Evolutionary conservation across 2,329 filamentous ascomycete genomes (phyloP).

Genomic region (Arachnopeziza araneosa): DNA sequence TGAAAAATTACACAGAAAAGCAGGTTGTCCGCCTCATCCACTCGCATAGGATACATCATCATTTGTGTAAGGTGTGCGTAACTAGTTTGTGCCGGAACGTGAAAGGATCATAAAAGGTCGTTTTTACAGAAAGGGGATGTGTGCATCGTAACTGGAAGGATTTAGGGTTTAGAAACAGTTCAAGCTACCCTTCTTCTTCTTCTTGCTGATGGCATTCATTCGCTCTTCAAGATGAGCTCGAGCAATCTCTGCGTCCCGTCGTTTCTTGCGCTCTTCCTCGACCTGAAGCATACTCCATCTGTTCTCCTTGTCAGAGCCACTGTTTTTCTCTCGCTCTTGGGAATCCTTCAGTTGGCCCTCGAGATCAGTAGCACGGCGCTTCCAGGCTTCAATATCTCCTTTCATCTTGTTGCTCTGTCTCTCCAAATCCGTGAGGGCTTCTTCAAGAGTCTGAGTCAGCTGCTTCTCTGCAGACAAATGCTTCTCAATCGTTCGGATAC

Average conservation of each 20-base stretch:
- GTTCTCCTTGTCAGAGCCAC: slow-evolving; percentile 33
- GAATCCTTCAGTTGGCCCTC: slow-evolving; percentile 46
- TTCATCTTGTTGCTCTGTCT: slow-evolving; percentile 88
- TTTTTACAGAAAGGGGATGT: slow-evolving; percentile 1
- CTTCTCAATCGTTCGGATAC: slow-evolving; percentile 94
- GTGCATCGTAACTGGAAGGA: not conserved
- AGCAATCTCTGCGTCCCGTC: slow-evolving; percentile 83
- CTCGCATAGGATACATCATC: slow-evolving; percentile 8
- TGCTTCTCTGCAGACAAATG: slow-evolving; percentile 94
- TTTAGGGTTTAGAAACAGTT: slow-evolving; percentile 68
- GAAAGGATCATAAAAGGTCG: not conserved
- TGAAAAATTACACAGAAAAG: slow-evolving; percentile 1
- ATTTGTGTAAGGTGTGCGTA: slow-evolving; percentile 11
- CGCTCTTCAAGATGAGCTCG: slow-evolving; percentile 85
- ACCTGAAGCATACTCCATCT: slow-evolving; percentile 77
- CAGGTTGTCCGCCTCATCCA: slow-evolving; percentile 17
- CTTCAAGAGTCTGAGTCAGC: slow-evolving; percentile 89
- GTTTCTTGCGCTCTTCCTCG: slow-evolving; percentile 92
- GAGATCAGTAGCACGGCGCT: slow-evolving; percentile 68
- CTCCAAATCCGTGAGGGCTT: slow-evolving; percentile 91
- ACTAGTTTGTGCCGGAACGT: slow-evolving; percentile 19
- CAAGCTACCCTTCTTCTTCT: slow-evolving; percentile 81
- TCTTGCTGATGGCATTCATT: slow-evolving; percentile 82
- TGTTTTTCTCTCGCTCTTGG: slow-evolving; percentile 36
- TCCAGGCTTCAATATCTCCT: slow-evolving; percentile 83